Evolutionary conservation across 2,329 filamentous ascomycete genomes (phyloP).

Genomic region (Claviceps sorghi): DNA sequence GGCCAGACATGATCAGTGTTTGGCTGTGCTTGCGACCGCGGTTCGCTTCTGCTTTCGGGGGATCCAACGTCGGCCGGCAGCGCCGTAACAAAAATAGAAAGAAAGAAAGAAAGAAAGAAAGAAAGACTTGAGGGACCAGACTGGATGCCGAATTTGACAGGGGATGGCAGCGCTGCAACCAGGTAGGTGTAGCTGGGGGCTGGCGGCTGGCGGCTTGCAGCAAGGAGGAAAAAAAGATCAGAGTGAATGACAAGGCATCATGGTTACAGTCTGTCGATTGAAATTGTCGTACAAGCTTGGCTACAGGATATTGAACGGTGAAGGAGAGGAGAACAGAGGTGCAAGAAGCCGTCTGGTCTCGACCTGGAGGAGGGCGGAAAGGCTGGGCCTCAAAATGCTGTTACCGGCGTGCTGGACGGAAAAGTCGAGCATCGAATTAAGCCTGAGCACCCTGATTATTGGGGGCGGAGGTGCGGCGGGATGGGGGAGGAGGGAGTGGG

Average conservation of each 20-base stretch:
- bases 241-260: conserved; percentile 8
- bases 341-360: conserved; percentile 3
- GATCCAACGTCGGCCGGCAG: conserved; percentile 1
- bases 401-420: conserved; percentile 6
- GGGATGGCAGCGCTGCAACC: conserved; percentile 5
- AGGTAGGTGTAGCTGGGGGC: conserved; percentile 6
- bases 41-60: background rate
- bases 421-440: background rate
- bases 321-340: conserved; percentile 3
- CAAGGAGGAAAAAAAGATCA: conserved; percentile 7
- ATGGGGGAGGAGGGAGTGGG: background rate
- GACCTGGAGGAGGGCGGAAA: conserved; percentile 5
- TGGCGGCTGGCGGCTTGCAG: conserved; percentile 7
- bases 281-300: conserved; percentile 3
- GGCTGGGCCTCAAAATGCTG: conserved; percentile 3
- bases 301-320: background rate
- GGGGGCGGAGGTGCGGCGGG: background rate
- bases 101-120: background rate
- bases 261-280: conserved; percentile 1
- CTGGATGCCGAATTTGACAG: conserved; percentile 6
- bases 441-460: conserved; percentile 2
- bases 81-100: no score
- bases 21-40: conserved; percentile 5
- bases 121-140: background rate
- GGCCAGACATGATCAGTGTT: conserved; percentile 20